Percentiles rank a stretch among this genome's conserved stretches.
Conservation (phyloP, 2,329 filamentous ascomycete genomes). For the Proliferodiscus dingleyae region DNA sequence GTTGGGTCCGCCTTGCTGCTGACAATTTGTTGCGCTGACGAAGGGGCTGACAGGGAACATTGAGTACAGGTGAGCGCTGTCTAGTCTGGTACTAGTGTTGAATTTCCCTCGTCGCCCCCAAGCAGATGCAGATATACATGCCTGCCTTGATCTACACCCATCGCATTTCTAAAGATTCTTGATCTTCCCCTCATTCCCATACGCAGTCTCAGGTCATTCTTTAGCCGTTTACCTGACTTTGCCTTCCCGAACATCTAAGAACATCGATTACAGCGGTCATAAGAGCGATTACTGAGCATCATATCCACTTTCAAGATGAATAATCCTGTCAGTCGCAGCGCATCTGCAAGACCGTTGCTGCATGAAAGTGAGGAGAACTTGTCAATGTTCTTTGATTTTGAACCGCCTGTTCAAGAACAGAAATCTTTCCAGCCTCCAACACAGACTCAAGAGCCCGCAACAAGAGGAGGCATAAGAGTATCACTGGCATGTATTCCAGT, state of each 20-base stretch:
- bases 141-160: no score
- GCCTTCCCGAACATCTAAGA: neutral
- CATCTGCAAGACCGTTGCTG: neutral
- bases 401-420: constrained; percentile 6
- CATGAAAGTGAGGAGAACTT: constrained; percentile 10
- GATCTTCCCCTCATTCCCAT: no score
- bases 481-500: constrained; percentile 42
- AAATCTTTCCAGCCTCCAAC: constrained; percentile 1
- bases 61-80: no score
- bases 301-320: neutral
- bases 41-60: neutral
- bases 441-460: constrained; percentile 6
- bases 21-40: constrained; percentile 2
- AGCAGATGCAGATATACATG: no score
- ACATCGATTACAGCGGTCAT: neutral
- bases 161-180: no score
- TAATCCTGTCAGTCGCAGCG: neutral
- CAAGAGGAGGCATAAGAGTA: constrained; percentile 35
- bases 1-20: neutral
- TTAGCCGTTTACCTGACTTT: neutral
- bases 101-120: no score
- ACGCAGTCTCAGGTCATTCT: neutral
- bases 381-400: constrained; percentile 23
- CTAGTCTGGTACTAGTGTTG: no score
- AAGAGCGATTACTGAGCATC: neutral